Percentiles rank a stretch among this genome's conserved stretches.
These are phyloP conservation scores for Inga leiocalycina DNA, from an alignment of 306 rosid genomes.

Conservation along the genomic window DNA sequence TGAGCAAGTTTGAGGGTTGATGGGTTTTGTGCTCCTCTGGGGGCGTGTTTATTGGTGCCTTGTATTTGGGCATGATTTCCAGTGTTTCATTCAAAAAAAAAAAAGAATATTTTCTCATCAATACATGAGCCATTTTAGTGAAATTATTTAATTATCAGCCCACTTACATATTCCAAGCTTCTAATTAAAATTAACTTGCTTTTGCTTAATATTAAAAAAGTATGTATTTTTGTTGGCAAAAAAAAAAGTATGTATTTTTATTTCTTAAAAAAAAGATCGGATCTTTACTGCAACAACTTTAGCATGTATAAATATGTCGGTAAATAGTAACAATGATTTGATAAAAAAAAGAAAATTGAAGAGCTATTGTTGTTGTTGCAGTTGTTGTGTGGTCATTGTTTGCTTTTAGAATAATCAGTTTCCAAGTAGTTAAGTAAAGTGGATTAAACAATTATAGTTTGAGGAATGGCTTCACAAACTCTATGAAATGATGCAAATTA, in stretches of 20 bases:
- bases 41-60: too few species aligned
- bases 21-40: too few species aligned
- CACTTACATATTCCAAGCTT: background rate
- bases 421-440: constrained; percentile 4
- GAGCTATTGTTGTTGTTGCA: too few species aligned
- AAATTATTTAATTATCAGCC: background rate
- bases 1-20: too few species aligned
- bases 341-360: background rate
- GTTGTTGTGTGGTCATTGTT: background rate
- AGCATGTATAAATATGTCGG: background rate
- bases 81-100: too few species aligned
- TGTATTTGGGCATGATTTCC: too few species aligned
- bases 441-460: background rate
- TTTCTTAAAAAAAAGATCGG: too few species aligned
- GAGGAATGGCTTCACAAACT: background rate
- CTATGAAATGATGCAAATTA: background rate
- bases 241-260: too few species aligned
- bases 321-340: background rate
- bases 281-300: background rate
- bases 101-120: background rate
- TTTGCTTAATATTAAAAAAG: too few species aligned
- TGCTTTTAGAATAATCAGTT: background rate
- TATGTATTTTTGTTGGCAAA: too few species aligned
- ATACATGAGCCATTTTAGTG: background rate
- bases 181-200: background rate